A percentile compares a stretch with the other conserved stretches of the same genome.
Evolutionary conservation across 331 rosid species (phyloP).

Genomic region (Rhamnella rubrinervis): DNA sequence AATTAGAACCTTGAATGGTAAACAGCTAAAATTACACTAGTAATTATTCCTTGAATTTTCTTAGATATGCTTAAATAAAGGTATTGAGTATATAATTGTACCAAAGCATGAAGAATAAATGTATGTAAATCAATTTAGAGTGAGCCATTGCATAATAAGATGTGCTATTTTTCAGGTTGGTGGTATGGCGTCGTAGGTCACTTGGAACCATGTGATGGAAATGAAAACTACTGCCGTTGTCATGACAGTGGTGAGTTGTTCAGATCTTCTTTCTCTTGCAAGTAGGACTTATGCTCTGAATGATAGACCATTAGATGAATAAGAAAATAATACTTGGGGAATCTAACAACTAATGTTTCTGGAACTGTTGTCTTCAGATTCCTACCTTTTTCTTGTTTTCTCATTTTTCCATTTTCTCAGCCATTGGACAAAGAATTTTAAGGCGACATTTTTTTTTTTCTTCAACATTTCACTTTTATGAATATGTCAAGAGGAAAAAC

Average conservation of each 20-base stretch:
- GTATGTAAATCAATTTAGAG: background rate
- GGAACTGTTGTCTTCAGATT: slow-evolving; percentile 3
- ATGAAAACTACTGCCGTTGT: slow-evolving; percentile 61
- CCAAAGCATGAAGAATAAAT: background rate
- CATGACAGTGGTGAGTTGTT: slow-evolving; percentile 57
- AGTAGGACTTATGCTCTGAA: slow-evolving; percentile 20
- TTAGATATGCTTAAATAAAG: background rate
- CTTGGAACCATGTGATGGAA: slow-evolving; percentile 68
- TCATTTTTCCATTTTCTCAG: background rate
- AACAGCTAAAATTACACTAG: background rate
- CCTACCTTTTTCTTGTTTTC: slow-evolving; percentile 13
- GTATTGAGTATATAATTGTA: background rate
- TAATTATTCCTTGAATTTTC: background rate
- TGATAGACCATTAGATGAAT: slow-evolving; percentile 11
- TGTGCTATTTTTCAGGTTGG: slow-evolving; percentile 64
- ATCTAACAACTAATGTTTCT: slow-evolving; percentile 5
- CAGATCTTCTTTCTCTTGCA: slow-evolving; percentile 13
- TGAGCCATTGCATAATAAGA: slow-evolving; percentile 21
- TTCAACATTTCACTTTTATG: too few species aligned
- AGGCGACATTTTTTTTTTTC: background rate
- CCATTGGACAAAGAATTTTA: background rate
- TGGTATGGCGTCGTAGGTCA: slow-evolving; percentile 88
- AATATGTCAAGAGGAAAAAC: too few species aligned
- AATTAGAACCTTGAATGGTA: background rate
- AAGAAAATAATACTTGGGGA: slow-evolving; percentile 6